These are phyloP conservation scores for Trifolium subterraneum DNA, from an alignment of 306 rosid genomes.

Conservation along the genomic window DNA sequence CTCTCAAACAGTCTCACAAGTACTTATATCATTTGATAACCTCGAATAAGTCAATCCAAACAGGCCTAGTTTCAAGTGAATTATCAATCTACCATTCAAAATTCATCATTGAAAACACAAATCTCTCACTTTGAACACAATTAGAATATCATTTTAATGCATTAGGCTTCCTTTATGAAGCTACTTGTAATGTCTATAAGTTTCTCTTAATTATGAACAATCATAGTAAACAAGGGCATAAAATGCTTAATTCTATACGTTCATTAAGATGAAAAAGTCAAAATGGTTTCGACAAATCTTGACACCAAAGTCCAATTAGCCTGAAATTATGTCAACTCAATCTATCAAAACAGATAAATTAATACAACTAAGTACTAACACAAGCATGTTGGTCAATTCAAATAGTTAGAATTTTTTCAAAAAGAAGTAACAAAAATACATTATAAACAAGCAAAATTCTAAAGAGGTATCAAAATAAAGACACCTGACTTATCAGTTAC, in stretches of 20 bases:
- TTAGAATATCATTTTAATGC: neutral
- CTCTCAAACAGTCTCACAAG: neutral
- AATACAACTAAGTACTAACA: slow-evolving; percentile 19
- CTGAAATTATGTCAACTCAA: slow-evolving; percentile 14
- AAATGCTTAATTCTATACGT: neutral
- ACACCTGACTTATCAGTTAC: slow-evolving; percentile 51
- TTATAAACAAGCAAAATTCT: slow-evolving; percentile 30
- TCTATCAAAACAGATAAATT: neutral
- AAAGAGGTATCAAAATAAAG: slow-evolving; percentile 28
- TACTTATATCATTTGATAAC: neutral
- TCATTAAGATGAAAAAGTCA: slow-evolving; percentile 2
- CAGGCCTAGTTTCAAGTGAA: slow-evolving; percentile 1
- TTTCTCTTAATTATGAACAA: slow-evolving; percentile 19
- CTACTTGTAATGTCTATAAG: neutral
- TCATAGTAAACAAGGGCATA: neutral
- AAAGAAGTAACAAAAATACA: neutral
- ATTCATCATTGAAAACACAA: slow-evolving; percentile 3
- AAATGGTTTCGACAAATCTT: slow-evolving; percentile 10
- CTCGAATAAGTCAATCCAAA: neutral
- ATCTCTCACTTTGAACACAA: slow-evolving; percentile 21
- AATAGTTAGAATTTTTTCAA: neutral
- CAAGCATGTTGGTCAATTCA: neutral
- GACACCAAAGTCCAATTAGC: slow-evolving; percentile 8
- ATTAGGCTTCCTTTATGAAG: neutral
- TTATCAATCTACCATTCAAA: slow-evolving; percentile 30